phyloP scores from a whole-genome alignment of 768 basidiomycete genomes.

The Terana coerulea region DNA sequence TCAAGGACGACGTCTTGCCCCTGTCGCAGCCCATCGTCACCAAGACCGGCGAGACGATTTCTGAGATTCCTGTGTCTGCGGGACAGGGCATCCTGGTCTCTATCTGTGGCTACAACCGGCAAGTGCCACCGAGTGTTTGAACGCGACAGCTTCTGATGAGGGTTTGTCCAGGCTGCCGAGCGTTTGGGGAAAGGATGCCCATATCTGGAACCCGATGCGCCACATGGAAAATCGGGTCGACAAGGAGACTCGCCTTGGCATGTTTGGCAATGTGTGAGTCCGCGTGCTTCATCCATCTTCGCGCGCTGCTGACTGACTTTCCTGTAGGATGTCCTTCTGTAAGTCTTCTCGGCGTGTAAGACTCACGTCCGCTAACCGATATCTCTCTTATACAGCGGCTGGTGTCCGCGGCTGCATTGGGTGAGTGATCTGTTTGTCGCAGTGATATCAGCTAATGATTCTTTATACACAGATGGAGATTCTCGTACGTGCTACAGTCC shows the following conservation, averaged over 20 bases:
- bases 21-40: slow-evolving; percentile 28
- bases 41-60: slow-evolving; percentile 22
- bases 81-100: slow-evolving; percentile 24
- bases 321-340: slow-evolving; percentile 9
- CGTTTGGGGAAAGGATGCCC: slow-evolving; percentile 30
- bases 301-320: background rate
- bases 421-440: background rate
- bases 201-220: slow-evolving; percentile 26
- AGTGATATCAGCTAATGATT: background rate
- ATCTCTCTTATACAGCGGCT: slow-evolving; percentile 4
- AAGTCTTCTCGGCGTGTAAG: background rate
- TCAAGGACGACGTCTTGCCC: slow-evolving; percentile 31
- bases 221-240: slow-evolving; percentile 17
- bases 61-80: slow-evolving; percentile 25
- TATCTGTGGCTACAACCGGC: slow-evolving; percentile 32
- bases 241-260: slow-evolving; percentile 4
- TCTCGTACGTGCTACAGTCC: background rate
- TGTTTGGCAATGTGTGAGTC: slow-evolving; percentile 9
- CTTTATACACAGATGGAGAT: background rate
- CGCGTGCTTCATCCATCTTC: background rate
- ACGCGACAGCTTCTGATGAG: background rate
- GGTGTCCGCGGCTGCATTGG: slow-evolving; percentile 8
- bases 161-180: slow-evolving; percentile 16
- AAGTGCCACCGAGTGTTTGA: background rate
- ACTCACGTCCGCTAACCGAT: background rate